Evolutionary conservation across 495 filamentous ascomycete species (phyloP), one percentile per base, ranked within the genome.

Genomic region (Neurospora tetraspora): DNA sequence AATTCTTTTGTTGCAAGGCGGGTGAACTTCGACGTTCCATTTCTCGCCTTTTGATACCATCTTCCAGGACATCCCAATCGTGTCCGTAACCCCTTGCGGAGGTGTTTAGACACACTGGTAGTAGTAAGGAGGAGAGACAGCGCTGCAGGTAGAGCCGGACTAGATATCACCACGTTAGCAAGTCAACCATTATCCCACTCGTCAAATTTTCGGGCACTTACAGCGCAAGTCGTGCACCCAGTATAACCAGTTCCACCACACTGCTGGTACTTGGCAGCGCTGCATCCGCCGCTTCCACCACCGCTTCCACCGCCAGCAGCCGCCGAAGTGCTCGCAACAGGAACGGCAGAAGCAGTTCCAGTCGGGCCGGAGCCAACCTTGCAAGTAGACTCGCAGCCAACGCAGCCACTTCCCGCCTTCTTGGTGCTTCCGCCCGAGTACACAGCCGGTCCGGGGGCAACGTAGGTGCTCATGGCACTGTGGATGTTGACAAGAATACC

Each of bases 401-500:
- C 40, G 73, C 84, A 85, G 0, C 68, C 72, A 14, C 73, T 73
- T 14, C 84, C 83, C 1, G 83, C 80, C 8, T 23, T 73, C 77
- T 79, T 81, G 4, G 78, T 78, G 11, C 78, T 74, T 0, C 84
- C 84, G 10, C 83, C 82, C 4, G 80, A 71, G 68, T 83, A 84
- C 20, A 85, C 82, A 3, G 78, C 65, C 38, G 83, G 82, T 12
- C 83, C 84, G 4, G 84, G 82, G 2, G 79, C 82, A 34, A 78
- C 70, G 36, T 85, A 85, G 3, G 71, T 77, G 31, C 65, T 53
- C 71, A 85, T 34, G 9, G 79, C 70, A 4, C 74, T 74, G 74
- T 86, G 82, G 71, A 88, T 81, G 72, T 87, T 85, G 61, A 88
- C 82, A 16, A 85, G 75, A 37, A 89, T 83, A 12, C 87, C 86